Evolutionary conservation across 495 filamentous ascomycete species (phyloP).

Genomic region (Tuber indicum): DNA sequence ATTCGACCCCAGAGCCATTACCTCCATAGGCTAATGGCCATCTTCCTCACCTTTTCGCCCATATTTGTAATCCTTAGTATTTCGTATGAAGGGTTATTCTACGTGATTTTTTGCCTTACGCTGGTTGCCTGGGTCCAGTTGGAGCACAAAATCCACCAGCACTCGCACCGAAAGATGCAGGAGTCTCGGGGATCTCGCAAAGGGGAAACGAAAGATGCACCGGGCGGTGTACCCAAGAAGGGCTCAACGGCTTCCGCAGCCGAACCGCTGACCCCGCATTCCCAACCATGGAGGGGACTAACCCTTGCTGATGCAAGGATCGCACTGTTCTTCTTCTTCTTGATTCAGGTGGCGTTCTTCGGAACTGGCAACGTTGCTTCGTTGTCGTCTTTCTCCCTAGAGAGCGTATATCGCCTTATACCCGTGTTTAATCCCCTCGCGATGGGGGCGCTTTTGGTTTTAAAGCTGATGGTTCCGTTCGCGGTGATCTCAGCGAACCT

Average conservation of each 20-base stretch:
- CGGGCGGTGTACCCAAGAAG: conserved; percentile 37
- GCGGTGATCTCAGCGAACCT: conserved; percentile 87
- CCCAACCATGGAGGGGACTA: conserved; percentile 60
- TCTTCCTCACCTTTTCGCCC: conserved; percentile 90
- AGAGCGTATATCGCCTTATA: conserved; percentile 83
- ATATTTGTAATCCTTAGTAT: conserved; percentile 95
- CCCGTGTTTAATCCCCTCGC: conserved; percentile 92
- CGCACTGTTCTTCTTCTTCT: conserved; percentile 86
- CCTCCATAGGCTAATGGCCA: conserved; percentile 76
- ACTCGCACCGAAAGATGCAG: conserved; percentile 30
- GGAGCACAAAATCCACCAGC: conserved; percentile 70
- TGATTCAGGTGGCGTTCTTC: conserved; percentile 95
- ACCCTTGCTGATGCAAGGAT: conserved; percentile 76
- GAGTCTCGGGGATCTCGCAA: conserved; percentile 32
- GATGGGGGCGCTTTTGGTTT: conserved; percentile 76
- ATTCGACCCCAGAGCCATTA: conserved; percentile 80
- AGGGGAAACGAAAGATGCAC: conserved; percentile 16
- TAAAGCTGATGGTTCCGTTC: conserved; percentile 93
- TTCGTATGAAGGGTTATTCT: conserved; percentile 96
- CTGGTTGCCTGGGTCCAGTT: conserved; percentile 85
- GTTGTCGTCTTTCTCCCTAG: conserved; percentile 87
- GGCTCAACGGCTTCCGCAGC: conserved; percentile 33
- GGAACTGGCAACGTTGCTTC: conserved; percentile 95
- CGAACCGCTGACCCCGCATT: conserved; percentile 40
- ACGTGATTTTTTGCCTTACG: conserved; percentile 76